Evolutionary conservation across 106 monocot genomes (phyloP).

Genomic region (Dendrobium catenatum): DNA sequence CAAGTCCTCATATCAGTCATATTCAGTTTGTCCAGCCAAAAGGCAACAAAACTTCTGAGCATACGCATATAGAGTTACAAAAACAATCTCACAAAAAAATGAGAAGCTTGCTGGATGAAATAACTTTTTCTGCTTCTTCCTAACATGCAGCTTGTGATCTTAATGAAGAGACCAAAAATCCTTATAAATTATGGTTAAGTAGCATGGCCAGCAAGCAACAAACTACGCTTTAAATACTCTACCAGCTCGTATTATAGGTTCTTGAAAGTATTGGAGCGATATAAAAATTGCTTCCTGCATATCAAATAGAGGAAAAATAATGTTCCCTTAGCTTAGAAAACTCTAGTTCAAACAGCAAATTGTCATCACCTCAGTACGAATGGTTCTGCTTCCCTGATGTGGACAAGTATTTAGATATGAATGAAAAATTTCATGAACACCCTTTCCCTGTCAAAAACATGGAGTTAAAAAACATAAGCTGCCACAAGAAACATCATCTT

Average conservation of each 20-base stretch:
- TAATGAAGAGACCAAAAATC: too few species aligned
- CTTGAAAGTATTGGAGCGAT: conserved; percentile 80
- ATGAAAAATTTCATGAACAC: conserved; percentile 49
- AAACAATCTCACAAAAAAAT: too few species aligned
- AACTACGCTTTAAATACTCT: conserved; percentile 10
- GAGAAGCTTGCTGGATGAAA: too few species aligned
- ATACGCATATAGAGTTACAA: too few species aligned
- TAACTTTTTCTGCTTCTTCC: too few species aligned
- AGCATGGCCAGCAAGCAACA: not conserved
- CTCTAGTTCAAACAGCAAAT: not conserved
- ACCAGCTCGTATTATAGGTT: conserved; percentile 54
- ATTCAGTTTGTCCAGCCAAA: too few species aligned
- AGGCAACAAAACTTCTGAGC: too few species aligned
- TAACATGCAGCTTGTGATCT: too few species aligned
- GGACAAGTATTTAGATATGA: conserved; percentile 91
- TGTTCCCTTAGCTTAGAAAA: not conserved
- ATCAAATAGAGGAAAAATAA: not conserved
- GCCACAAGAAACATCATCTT: too few species aligned
- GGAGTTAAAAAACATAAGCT: too few species aligned
- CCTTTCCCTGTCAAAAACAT: conserved; percentile 40
- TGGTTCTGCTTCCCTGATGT: conserved; percentile 94
- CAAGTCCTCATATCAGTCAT: too few species aligned
- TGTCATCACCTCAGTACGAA: conserved; percentile 79
- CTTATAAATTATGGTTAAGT: too few species aligned
- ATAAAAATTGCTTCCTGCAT: conserved; percentile 82